A percentile compares a stretch with the other conserved stretches of the same genome.
Conservation (phyloP, 2,329 filamentous ascomycete species). For the Fusarium sp. region DNA sequence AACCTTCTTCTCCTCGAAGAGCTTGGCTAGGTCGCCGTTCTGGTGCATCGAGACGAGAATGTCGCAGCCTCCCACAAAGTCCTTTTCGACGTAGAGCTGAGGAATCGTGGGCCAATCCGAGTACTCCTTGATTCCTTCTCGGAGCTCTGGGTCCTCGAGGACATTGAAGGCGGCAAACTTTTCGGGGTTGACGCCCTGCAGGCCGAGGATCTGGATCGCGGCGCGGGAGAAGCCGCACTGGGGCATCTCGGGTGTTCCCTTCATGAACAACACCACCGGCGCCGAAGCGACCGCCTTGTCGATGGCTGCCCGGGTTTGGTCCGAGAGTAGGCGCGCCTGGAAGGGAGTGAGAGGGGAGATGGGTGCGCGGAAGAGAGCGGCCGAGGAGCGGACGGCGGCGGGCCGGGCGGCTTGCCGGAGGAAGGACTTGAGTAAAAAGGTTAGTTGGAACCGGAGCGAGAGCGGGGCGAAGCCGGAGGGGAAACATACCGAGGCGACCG, state of each 20-base stretch:
- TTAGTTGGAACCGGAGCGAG: constrained; percentile 11
- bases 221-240: constrained; percentile 98
- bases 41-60: constrained; percentile 98
- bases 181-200: constrained; percentile 92
- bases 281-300: constrained; percentile 89
- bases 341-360: constrained; percentile 43
- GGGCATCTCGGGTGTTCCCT: constrained; percentile 94
- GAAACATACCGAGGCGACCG: constrained; percentile 37
- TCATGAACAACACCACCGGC: constrained; percentile 98
- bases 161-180: constrained; percentile 99
- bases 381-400: constrained; percentile 41
- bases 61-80: constrained; percentile 98
- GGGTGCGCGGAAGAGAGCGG: constrained; percentile 39
- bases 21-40: constrained; percentile 89
- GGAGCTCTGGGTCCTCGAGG: constrained; percentile 87
- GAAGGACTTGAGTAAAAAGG: constrained; percentile 41
- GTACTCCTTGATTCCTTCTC: constrained; percentile 97
- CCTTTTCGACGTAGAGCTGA: constrained; percentile 93
- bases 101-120: constrained; percentile 99
- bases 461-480: not conserved
- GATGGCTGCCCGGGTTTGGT: constrained; percentile 83
- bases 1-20: constrained; percentile 93
- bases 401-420: constrained; percentile 53
- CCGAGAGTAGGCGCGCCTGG: constrained; percentile 78
- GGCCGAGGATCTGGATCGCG: constrained; percentile 91